phyloP scores from a whole-genome alignment of 257 asterid genomes.

The Eustoma russellianum region DNA sequence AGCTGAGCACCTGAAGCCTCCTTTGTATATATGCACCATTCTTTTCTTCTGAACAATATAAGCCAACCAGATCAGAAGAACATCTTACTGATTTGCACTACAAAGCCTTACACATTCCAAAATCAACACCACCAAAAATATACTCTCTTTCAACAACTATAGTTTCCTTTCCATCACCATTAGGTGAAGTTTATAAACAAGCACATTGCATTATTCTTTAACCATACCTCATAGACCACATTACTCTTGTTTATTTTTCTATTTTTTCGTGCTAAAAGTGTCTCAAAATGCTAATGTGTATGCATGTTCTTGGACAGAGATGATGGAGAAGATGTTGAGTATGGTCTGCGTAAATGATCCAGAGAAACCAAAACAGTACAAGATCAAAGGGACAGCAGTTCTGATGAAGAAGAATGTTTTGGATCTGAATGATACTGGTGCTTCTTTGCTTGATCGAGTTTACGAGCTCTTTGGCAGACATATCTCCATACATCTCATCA shows the following conservation, averaged over 20 bases:
- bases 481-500: constrained; percentile 52
- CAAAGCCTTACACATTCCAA: not conserved
- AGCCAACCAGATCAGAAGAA: no score
- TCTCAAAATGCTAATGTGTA: not conserved
- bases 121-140: not conserved
- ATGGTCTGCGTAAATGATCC: constrained; percentile 30
- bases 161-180: not conserved
- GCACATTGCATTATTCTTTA: not conserved
- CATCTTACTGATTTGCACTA: not conserved
- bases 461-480: constrained; percentile 51
- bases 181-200: not conserved
- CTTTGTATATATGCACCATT: not conserved
- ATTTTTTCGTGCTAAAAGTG: not conserved
- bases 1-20: not conserved
- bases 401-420: constrained; percentile 53
- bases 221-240: not conserved
- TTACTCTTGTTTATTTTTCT: not conserved
- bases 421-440: constrained; percentile 37
- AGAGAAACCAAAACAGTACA: constrained; percentile 16
- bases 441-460: constrained; percentile 49
- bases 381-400: constrained; percentile 41
- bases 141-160: not conserved
- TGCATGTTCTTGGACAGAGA: constrained; percentile 14
- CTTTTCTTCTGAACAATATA: not conserved
- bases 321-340: constrained; percentile 29